Base-by-base conservation (phyloP, 208 protist species). In the Crithidia sp. region DNA sequence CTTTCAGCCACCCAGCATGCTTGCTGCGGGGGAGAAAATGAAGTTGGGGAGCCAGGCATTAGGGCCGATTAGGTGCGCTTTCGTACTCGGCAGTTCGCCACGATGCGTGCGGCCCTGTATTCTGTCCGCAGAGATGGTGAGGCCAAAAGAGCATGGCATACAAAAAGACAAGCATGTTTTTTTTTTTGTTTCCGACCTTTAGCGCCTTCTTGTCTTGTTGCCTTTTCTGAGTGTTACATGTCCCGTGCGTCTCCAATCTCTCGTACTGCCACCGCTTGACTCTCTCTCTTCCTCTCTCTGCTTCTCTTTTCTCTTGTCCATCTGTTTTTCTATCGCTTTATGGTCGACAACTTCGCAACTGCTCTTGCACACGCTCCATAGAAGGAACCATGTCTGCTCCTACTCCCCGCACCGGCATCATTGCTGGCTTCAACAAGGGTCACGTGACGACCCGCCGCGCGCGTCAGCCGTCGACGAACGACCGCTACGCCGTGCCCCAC, bases 381-480 rank as follows among this genome's bases (percentile, higher is more conserved):
- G 68, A 75, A 55, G 61, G 59, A 45, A 66, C 39, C 41, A 93
- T 92, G 86, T 74, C 84, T 56, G 83, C 86, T 58, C 90, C 88
- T 56, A 82, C 87, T 52, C 85, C 90, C 67, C 86, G 90, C 62
- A 95, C 92, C 68, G 92, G 92, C 83, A 95, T 97, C 67, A 95
- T 95, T 71, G 92, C 91, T 56, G 92, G 92, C 82, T 97, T 97
- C 86, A 97, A 97, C 83, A 97, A 97, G 83, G 92, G 92, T 70
- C 92, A 97, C 81, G 87, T 87, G 62, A 95, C 90, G 60, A 97
- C 92, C 77, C 92, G 92, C 79, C 92, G 90, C 72, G 83, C 87
- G 36, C 88, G 89, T 72, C 79, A 84, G 77, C 83, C 87, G 61
- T 92, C 89, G 13, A 73, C 76, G 56, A 82, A 95, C 68, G 92